These are phyloP conservation scores for Lomentospora prolificans DNA, from an alignment of 2,329 filamentous ascomycete genomes.

Conservation along the genomic window DNA sequence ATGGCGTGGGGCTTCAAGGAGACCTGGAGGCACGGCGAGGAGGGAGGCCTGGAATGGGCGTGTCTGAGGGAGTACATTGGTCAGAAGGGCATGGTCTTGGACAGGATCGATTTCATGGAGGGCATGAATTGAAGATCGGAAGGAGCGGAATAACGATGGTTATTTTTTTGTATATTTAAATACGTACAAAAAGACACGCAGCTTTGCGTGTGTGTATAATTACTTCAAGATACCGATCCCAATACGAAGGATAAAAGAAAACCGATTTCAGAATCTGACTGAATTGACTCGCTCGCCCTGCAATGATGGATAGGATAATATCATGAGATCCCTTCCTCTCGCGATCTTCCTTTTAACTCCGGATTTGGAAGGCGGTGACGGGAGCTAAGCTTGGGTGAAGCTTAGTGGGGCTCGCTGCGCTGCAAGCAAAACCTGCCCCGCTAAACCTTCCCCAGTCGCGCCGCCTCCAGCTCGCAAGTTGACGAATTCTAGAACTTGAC, in stretches of 20 bases:
- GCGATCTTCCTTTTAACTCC: too few relatives aligned
- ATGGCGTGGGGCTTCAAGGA: slow-evolving; percentile 89
- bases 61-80: slow-evolving; percentile 73
- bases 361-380: slow-evolving; percentile 1
- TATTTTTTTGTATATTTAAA: background rate
- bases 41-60: slow-evolving; percentile 87
- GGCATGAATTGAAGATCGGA: slow-evolving; percentile 53
- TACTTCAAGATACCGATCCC: too few relatives aligned
- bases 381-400: background rate
- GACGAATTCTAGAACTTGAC: slow-evolving; percentile 7
- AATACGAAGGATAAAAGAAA: too few relatives aligned
- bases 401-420: background rate
- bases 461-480: background rate
- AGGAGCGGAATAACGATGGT: background rate
- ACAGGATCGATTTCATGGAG: slow-evolving; percentile 82
- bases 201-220: background rate
- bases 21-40: slow-evolving; percentile 68
- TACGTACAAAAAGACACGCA: background rate
- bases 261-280: too few relatives aligned
- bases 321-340: background rate
- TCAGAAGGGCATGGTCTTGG: slow-evolving; percentile 78
- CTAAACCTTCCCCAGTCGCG: background rate
- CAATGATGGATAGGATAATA: too few relatives aligned
- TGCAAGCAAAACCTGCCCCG: background rate
- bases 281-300: too few relatives aligned